Evolutionary conservation across 768 basidiomycete genomes (phyloP), one percentile per base, ranked within the genome.

Genomic region (Mycena latifolia): DNA sequence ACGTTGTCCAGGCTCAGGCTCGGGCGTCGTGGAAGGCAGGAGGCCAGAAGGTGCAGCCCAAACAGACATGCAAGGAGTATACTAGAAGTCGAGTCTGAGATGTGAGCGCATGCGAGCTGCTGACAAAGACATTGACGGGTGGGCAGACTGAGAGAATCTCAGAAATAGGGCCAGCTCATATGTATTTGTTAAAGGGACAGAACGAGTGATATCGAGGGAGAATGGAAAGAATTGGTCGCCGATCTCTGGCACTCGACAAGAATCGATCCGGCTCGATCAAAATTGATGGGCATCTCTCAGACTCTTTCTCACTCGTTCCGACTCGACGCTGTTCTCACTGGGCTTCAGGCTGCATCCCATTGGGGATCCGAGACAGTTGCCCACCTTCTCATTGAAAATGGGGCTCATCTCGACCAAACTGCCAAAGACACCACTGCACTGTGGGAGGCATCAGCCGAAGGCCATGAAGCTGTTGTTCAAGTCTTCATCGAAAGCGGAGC

Each of bases 131-230:
- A 9, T 14, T 43, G 7, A 9, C 41, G 20, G 18, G 7, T 35
- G 9, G 10, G 41, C 41, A 43, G 41, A 43, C n/a, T n/a, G n/a
- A n/a, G n/a, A n/a, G n/a, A 17, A 43, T 43, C 10, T 43, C 20
- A 17, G 41, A 43, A 43, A 43, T 18, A 43, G 33, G n/a, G n/a
- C n/a, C n/a, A n/a, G n/a, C n/a, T n/a, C n/a, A n/a, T n/a, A n/a
- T 35, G 33, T 7, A 35, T 35, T 7, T 35, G 14, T 35, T 35
- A 35, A 7, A 8, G 41, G 5, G 5, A 9, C 41, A n/a, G 52
- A 53, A 53, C 33, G 52, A 53, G 52, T 20, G 52, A 53, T 24
- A 53, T 35, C 52, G 52, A 53, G 52, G 52, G n/a, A 37, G 33
- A 24, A 17, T n/a, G n/a, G n/a, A n/a, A 8, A 43, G 5, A 43